Percentiles rank a stretch among this genome's conserved stretches.
Conservation (phyloP, 2,329 filamentous ascomycete species). For the Botrytis squamosa region DNA sequence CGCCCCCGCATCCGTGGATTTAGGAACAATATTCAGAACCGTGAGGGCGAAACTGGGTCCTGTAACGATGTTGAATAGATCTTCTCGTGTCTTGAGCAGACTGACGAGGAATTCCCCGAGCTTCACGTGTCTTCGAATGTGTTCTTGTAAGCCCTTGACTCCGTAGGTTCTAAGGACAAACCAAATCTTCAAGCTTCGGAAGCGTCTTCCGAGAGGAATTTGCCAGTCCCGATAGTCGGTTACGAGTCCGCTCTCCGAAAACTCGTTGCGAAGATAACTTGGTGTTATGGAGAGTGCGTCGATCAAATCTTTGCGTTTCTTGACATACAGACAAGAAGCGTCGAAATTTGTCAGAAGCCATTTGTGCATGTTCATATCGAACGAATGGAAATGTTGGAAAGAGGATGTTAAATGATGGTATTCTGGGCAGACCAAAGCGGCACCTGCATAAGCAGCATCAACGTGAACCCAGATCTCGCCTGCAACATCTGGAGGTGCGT, state of each 20-base stretch:
- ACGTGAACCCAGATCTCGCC: conserved; percentile 83
- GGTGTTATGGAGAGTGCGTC: conserved; percentile 76
- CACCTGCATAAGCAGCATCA: conserved; percentile 89
- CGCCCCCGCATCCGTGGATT: conserved; percentile 42
- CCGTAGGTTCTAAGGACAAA: conserved; percentile 87
- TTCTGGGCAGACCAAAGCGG: conserved; percentile 78
- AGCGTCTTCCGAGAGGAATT: conserved; percentile 85
- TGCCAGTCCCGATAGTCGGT: conserved; percentile 98
- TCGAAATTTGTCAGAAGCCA: conserved; percentile 96
- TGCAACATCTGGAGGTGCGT: conserved; percentile 41
- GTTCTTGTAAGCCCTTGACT: conserved; percentile 68
- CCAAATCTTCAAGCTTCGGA: conserved; percentile 90
- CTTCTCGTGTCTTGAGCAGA: conserved; percentile 56
- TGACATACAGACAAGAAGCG: conserved; percentile 75
- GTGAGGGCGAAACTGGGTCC: conserved; percentile 76
- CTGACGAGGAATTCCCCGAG: conserved; percentile 69
- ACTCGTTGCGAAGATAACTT: conserved; percentile 78
- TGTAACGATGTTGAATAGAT: conserved; percentile 75
- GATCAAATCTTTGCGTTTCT: conserved; percentile 72
- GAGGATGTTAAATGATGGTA: conserved; percentile 66
- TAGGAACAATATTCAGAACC: conserved; percentile 65
- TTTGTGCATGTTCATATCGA: conserved; percentile 97
- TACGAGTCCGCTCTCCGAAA: conserved; percentile 77
- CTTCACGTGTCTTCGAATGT: conserved; percentile 67
- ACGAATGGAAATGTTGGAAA: conserved; percentile 73